phyloP scores from a whole-genome alignment of 1,284 basidiomycete genomes.

The Ustilago trichophora region DNA sequence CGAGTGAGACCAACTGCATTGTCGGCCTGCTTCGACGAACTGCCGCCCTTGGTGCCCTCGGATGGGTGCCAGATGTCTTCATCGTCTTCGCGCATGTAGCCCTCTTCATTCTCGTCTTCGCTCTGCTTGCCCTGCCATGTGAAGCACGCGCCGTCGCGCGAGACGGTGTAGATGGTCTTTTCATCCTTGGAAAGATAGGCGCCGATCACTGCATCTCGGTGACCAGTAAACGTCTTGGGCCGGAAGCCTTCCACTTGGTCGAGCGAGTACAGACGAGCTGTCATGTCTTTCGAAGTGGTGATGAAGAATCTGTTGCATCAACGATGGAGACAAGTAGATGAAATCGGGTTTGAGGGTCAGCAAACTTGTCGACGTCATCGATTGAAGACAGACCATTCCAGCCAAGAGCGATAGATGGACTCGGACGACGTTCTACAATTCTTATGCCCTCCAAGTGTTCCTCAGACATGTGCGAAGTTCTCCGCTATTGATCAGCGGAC shows the following conservation, averaged over 20 bases:
- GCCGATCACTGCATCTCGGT: conserved; percentile 84
- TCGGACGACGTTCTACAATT: conserved; percentile 3
- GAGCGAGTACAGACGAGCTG: conserved; percentile 88
- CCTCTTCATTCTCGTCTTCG: conserved; percentile 38
- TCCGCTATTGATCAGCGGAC: conserved; percentile 61
- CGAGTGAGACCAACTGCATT: conserved; percentile 77
- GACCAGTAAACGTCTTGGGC: conserved; percentile 96
- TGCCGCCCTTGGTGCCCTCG: conserved; percentile 39
- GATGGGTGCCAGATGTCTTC: conserved; percentile 68
- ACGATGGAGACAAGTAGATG: not conserved
- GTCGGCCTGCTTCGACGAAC: conserved; percentile 66
- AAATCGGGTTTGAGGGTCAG: conserved; percentile 4
- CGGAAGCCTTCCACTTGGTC: conserved; percentile 90
- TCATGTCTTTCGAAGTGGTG: conserved; percentile 96
- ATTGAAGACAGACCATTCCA: not conserved
- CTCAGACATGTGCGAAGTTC: conserved; percentile 57
- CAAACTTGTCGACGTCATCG: not conserved
- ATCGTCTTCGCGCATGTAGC: conserved; percentile 71
- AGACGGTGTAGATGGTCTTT: conserved; percentile 83
- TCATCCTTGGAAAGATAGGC: conserved; percentile 90
- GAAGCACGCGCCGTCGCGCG: conserved; percentile 94
- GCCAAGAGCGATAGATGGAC: not conserved
- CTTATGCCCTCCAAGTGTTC: conserved; percentile 3
- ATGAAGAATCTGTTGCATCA: conserved; percentile 80
- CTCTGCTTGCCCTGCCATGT: conserved; percentile 73